Conservation (phyloP, 805 yeast species). For the Kodamaea kakaduensis region DNA sequence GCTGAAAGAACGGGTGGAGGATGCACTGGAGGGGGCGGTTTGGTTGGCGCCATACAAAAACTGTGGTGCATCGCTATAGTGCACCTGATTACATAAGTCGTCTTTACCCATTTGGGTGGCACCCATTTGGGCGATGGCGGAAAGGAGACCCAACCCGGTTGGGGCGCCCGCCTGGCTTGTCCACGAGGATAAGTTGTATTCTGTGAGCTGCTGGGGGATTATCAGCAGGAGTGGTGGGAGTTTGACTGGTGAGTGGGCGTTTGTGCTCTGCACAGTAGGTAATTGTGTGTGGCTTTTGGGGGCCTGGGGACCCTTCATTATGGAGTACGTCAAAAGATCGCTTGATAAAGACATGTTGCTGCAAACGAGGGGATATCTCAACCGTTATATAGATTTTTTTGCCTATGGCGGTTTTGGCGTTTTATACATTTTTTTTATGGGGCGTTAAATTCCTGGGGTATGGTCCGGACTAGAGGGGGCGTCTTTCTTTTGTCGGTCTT, state of each 20-base stretch:
- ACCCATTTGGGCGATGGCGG: conserved; percentile 9
- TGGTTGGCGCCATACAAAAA: conserved; percentile 1
- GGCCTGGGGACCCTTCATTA: conserved; percentile 23
- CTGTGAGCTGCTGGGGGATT: conserved; percentile 6
- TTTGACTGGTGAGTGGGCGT: not conserved
- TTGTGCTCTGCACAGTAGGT: too few relatives aligned
- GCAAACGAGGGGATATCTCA: not conserved
- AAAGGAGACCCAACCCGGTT: conserved; percentile 9
- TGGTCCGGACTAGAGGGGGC: conserved; percentile 1
- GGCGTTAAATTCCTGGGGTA: conserved; percentile 8
- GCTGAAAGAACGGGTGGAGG: not conserved
- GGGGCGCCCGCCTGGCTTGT: conserved; percentile 4
- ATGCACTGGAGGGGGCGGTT: conserved; percentile 2
- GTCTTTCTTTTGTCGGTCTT: too few relatives aligned
- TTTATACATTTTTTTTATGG: not conserved
- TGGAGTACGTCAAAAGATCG: conserved; percentile 39
- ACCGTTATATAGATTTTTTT: conserved; percentile 7
- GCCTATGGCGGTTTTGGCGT: too few relatives aligned
- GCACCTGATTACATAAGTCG: not conserved
- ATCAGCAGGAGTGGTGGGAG: conserved; percentile 5
- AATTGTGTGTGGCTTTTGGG: not conserved
- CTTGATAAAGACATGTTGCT: conserved; percentile 21
- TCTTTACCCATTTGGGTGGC: too few relatives aligned
- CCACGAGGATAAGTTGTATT: conserved; percentile 7
- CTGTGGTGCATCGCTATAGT: not conserved